A percentile compares a stretch with the other conserved stretches of the same genome.
phyloP scores from a whole-genome alignment of 441 rosid genomes.

The Theobroma grandiflorum region DNA sequence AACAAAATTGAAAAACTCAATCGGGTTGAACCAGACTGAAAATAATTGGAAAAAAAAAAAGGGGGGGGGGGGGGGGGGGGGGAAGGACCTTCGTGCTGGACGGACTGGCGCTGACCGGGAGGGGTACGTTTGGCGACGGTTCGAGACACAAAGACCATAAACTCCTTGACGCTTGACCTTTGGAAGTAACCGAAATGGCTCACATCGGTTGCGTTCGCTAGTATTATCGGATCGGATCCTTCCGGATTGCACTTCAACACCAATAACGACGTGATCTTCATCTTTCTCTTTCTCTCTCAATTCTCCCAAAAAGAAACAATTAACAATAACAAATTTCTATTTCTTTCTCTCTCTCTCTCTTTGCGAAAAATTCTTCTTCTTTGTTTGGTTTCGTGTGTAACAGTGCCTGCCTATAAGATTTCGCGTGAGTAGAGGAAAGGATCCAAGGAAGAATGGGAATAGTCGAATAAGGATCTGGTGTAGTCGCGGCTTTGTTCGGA shows the following conservation, averaged over 20 bases:
- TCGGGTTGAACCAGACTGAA: not conserved
- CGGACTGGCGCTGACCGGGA: slow-evolving; percentile 88
- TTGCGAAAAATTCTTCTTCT: not conserved
- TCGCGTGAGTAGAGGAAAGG: not conserved
- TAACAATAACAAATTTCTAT: not conserved
- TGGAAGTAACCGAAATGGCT: slow-evolving; percentile 94
- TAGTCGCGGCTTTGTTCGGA: not conserved
- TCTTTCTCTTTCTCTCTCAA: slow-evolving; percentile 27
- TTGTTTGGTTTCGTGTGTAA: slow-evolving; percentile 3
- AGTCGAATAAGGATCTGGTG: slow-evolving; percentile 1
- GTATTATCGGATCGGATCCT: slow-evolving; percentile 73
- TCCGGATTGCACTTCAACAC: slow-evolving; percentile 76
- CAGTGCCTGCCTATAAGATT: not conserved
- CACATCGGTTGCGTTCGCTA: slow-evolving; percentile 80
- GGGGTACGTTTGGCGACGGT: slow-evolving; percentile 91
- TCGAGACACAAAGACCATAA: slow-evolving; percentile 84
- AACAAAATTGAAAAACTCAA: slow-evolving; percentile 2
- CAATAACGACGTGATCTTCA: slow-evolving; percentile 94
- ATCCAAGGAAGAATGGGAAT: too few relatives aligned
- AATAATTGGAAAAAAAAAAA: not conserved
- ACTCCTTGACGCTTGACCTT: slow-evolving; percentile 88
- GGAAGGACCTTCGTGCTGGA: slow-evolving; percentile 82
- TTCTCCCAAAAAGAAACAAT: not conserved
- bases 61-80: too few relatives aligned
- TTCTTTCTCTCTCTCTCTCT: not conserved